Percentiles rank a stretch among this genome's conserved stretches.
Conservation (phyloP, 164 flowering plant species). For the Nymphaea thermarum region DNA sequence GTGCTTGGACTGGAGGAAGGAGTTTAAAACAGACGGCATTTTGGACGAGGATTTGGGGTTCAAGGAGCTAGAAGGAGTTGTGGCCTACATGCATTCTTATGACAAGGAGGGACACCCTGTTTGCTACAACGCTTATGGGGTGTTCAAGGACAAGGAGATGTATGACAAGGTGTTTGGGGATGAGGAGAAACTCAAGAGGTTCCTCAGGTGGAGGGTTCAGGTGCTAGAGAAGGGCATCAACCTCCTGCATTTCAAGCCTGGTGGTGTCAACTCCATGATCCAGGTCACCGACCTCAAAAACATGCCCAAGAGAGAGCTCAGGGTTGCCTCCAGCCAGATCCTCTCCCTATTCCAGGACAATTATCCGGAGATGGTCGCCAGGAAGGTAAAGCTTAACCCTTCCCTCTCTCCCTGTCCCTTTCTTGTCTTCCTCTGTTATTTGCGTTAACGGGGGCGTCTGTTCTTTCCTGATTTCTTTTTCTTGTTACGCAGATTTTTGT, state of each 20-base stretch:
- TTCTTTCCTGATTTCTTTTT: background rate
- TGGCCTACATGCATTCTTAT: slow-evolving; percentile 64
- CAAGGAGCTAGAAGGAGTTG: slow-evolving; percentile 73
- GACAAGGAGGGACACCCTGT: slow-evolving; percentile 85
- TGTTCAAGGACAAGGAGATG: slow-evolving; percentile 74
- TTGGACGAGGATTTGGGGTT: slow-evolving; percentile 73
- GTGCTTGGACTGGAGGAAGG: slow-evolving; percentile 59
- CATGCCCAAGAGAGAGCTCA: slow-evolving; percentile 93
- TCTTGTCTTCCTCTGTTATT: background rate
- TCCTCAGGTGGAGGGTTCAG: slow-evolving; percentile 94
- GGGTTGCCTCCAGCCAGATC: slow-evolving; percentile 81
- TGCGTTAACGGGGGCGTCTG: background rate
- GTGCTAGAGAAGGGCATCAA: slow-evolving; percentile 78
- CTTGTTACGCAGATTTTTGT: slow-evolving; percentile 47
- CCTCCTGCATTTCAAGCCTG: slow-evolving; percentile 74
- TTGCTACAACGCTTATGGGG: slow-evolving; percentile 91
- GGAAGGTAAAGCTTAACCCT: slow-evolving; percentile 37
- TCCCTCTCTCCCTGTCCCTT: background rate
- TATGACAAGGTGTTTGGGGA: slow-evolving; percentile 81
- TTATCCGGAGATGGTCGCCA: slow-evolving; percentile 96
- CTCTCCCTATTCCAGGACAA: slow-evolving; percentile 89
- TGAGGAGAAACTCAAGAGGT: slow-evolving; percentile 70
- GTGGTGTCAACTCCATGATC: slow-evolving; percentile 76
- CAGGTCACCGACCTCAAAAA: slow-evolving; percentile 94
- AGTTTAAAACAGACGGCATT: slow-evolving; percentile 55